These are phyloP conservation scores for Sarocladium kiliense DNA, from an alignment of 2,329 filamentous ascomycete genomes.

Conservation along the genomic window DNA sequence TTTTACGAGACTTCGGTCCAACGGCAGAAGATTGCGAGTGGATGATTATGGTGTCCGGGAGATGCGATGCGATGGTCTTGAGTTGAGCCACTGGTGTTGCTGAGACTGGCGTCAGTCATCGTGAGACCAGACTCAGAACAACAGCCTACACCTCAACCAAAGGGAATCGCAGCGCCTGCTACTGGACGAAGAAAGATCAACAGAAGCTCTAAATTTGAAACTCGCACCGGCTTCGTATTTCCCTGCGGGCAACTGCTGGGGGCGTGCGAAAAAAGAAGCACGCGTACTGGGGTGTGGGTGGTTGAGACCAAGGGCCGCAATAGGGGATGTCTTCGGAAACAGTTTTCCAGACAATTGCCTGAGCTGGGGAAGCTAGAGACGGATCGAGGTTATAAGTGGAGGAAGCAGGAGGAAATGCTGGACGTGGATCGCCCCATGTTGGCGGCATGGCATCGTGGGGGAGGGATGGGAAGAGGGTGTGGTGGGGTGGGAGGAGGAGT, in stretches of 20 bases:
- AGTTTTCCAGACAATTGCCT: background rate
- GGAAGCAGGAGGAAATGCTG: background rate
- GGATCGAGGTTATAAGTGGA: conserved; percentile 6
- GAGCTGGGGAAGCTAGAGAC: background rate
- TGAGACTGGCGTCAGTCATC: background rate
- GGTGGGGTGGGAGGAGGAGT: background rate
- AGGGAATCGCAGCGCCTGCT: too few relatives aligned
- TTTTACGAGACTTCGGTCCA: too few relatives aligned
- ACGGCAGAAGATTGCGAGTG: too few relatives aligned
- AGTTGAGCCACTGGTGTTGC: background rate
- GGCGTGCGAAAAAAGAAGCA: background rate
- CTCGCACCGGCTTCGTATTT: background rate
- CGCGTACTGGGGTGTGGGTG: background rate
- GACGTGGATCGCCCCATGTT: background rate
- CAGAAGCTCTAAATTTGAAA: background rate
- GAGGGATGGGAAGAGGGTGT: background rate
- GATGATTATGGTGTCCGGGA: too few relatives aligned
- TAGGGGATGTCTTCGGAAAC: background rate
- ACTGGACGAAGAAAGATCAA: too few relatives aligned
- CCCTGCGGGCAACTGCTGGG: background rate
- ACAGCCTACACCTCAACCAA: too few relatives aligned
- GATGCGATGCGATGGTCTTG: background rate
- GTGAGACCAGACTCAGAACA: background rate
- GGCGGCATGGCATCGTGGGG: background rate
- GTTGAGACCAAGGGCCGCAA: too few relatives aligned